phyloP scores from a whole-genome alignment of 2,329 filamentous ascomycete genomes.

The Calonectria pseudoreteaudii region DNA sequence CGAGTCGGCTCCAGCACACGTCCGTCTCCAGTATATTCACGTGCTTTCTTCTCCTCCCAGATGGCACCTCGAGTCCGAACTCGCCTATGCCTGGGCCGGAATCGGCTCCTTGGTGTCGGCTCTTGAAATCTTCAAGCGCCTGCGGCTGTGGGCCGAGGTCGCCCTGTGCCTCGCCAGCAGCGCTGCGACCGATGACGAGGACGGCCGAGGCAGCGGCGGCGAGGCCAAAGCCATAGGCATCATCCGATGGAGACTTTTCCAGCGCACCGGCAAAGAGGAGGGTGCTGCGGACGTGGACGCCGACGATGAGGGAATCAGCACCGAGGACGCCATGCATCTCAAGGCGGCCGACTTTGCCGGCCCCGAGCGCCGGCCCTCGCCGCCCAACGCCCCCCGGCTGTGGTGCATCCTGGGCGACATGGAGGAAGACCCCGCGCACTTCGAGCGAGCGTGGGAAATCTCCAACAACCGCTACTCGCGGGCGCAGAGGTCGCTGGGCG shows the following conservation, averaged over 20 bases:
- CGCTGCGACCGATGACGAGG: slow-evolving; percentile 68
- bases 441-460: slow-evolving; percentile 88
- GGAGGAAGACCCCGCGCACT: slow-evolving; percentile 79
- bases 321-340: slow-evolving; percentile 65
- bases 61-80: slow-evolving; percentile 94
- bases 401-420: slow-evolving; percentile 96
- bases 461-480: slow-evolving; percentile 85
- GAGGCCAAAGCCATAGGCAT: slow-evolving; percentile 86
- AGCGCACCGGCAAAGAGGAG: slow-evolving; percentile 61
- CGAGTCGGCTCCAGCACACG: slow-evolving; percentile 81
- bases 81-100: slow-evolving; percentile 91
- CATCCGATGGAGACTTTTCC: slow-evolving; percentile 83
- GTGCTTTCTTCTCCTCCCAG: slow-evolving; percentile 84
- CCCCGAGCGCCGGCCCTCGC: slow-evolving; percentile 74
- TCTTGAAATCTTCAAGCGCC: slow-evolving; percentile 92
- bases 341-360: slow-evolving; percentile 68
- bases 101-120: slow-evolving; percentile 90
- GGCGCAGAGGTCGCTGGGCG: slow-evolving; percentile 87
- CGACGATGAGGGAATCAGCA: slow-evolving; percentile 62
- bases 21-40: slow-evolving; percentile 87
- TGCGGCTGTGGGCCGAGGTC: slow-evolving; percentile 95
- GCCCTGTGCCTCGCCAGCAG: slow-evolving; percentile 84
- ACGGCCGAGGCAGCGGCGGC: slow-evolving; percentile 65
- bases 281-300: slow-evolving; percentile 49
- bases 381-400: slow-evolving; percentile 85